Base-by-base conservation (phyloP, 2,329 filamentous ascomycete genomes). In the Clonostachys byssicola region DNA sequence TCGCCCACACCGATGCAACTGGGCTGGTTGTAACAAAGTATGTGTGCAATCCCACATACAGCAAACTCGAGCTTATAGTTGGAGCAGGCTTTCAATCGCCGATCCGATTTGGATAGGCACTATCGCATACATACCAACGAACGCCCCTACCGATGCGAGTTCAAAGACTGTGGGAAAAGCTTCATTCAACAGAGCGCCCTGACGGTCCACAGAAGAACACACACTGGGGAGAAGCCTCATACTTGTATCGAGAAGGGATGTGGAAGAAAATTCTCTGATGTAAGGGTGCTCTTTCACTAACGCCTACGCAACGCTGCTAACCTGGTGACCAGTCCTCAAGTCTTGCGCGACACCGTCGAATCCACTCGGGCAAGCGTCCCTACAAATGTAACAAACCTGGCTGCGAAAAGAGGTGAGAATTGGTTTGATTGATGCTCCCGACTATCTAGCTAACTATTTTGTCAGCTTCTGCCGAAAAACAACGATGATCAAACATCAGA, bases 121-220 rank as follows among this genome's bases (percentile, higher is more conserved):
- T 85, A 85, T 59, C 77, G 84, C 52, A 88, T 87, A 58, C 84
- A 88, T 64, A 88, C 84, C 46, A 86, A 86, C 59, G 83, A 87
- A 63, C 72, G 83, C 17, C 84, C 84, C 10, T 86, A 86, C 60
- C 72, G 75, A 33, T 88, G 83, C 65, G 70, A 70, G 47, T 77
- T 72, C 9, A 72, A 73, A 9, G 80, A 77, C 6, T 88, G 84
- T 59, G 80, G 81, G 43, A 88, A 88, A 67, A 83, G 81, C 63
- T 88, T 88, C 62, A 87, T 87, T 53, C 84, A 88, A 58, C 72
- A 83, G 51, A 87, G 83, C 62, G 84, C 84, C 38, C 65, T 88
- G 54, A 87, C 83, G 4, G 84, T 88, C 39, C 85, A 88, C 60
- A 84, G 83, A 48, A 78, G 85, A 52, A 87, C 83, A 12, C 85